Base-by-base conservation (phyloP, 2,329 filamentous ascomycete species). In the Clarireedia hainanense region DNA sequence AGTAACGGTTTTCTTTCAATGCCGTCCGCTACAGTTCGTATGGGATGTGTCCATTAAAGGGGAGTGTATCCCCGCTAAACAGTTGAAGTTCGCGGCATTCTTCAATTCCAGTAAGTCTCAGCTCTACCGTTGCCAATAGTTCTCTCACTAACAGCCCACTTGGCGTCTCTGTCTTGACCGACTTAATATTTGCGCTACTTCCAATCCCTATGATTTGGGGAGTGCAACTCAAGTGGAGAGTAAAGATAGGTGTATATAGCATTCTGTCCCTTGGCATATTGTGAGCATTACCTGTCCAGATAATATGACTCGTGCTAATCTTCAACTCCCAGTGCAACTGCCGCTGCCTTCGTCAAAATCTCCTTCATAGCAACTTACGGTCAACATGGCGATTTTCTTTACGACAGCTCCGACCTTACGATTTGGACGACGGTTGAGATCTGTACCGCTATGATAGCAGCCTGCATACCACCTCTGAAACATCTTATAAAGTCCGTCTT, bases 131-230 rank as follows among this genome's bases (percentile, higher is more conserved):
- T 12, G 10, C 12, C 30, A 4, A 34, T 34, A 34, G 30, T 34
- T 12, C 30, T 34, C 30, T 34, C 30, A 34, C 30, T 34, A 12
- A 34, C 10, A 50, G n/a, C 46, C 52, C 43, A 34, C 26, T 27
- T 49, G 57, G 48, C 17, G 36, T 63, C 36, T 61, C 60, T 20
- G 61, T 63, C 50, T 12, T 54, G 24, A 63, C 61, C 7, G 61
- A 63, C 34, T 36, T 63, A 3, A 30, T 51, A 5, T 70, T 76
- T 52, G 73, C 74, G 1, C 57, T 69, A 1, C 52, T 75, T 1
- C 74, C 74, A 0, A 65, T 75, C 15, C 72, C 72, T 0, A 68
- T 76, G 37, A 68, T 76, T 30, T 68, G 73, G 64, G 67, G 68
- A 34, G 66, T 76, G 2, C 70, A 73, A 50, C 65, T 76, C 58